Evolutionary conservation across 2,329 filamentous ascomycete genomes (phyloP), one percentile per base, ranked within the genome.

Genomic region (Aureobasidium musti): DNA sequence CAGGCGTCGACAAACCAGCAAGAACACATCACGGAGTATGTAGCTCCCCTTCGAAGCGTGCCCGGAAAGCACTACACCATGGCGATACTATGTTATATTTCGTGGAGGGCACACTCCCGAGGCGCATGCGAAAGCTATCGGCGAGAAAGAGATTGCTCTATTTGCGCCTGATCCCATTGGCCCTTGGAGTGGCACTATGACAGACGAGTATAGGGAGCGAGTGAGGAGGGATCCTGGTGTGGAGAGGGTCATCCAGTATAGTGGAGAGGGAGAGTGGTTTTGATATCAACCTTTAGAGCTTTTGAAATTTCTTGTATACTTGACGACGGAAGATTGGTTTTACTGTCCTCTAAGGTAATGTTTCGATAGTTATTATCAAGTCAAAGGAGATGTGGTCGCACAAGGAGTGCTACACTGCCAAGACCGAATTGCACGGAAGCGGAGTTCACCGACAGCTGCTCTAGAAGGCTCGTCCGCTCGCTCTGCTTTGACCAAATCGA

Each of bases 391-490:
- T 0, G 41, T 21, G 41, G 41, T 45, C 41, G n/a, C 11, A 8
- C 8, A 11, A 23, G 3, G 13, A 49, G 23, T n/a, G 23, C 5
- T n/a, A 52, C 28, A 52, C 53, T 37, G 53, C 53, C 53, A 57
- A 57, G 53, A 39, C 35, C 41, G 28, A 57, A 11, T 19, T 30
- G 23, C 17, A 26, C 56, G n/a, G 1, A 47, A 45, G 56, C 56
- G 56, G 56, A 60, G 56, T 60, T 63, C 43, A 63, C 59, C 59
- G 59, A 50, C 13, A 3, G 13, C 17, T 47, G 23, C 23, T 33
- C 21, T 23, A 10, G 33, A n/a, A n/a, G 39, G 10, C 59, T 21
- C 35, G 41, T 19, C 39, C 26, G 23, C 37, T 35, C 10, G 23
- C 39, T 35, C 5, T 45, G 26, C 26, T 28, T 28, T 21, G 26